Evolutionary conservation across 306 rosid genomes (phyloP).

Genomic region (Casuarina equisetifolia): DNA sequence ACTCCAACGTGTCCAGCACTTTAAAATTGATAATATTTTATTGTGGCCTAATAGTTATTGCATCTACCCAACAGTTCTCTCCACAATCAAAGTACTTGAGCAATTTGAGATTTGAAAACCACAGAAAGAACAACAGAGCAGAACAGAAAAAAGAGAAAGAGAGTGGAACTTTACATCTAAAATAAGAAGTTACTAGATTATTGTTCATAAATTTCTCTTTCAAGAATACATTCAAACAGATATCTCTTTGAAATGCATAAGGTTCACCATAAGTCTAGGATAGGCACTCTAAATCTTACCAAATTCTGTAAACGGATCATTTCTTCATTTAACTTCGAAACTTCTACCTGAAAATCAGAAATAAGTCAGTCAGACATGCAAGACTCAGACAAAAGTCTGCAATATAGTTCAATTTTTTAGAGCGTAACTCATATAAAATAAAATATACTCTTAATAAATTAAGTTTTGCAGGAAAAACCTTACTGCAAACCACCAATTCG

Average conservation of each 20-base stretch:
- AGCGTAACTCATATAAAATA: background rate
- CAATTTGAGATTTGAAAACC: background rate
- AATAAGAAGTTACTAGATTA: background rate
- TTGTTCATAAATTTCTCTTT: slow-evolving; percentile 2
- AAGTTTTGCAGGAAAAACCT: background rate
- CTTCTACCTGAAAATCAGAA: slow-evolving; percentile 64
- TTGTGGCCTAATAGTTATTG: background rate
- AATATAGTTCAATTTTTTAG: background rate
- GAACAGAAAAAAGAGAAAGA: background rate
- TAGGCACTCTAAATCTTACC: slow-evolving; percentile 51
- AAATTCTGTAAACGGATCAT: slow-evolving; percentile 43
- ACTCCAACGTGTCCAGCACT: slow-evolving; percentile 7
- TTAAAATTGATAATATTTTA: slow-evolving; percentile 1
- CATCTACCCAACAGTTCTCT: background rate
- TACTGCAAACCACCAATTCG: background rate
- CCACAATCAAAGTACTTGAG: background rate
- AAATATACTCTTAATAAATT: background rate
- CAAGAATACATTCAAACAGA: slow-evolving; percentile 1
- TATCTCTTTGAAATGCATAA: slow-evolving; percentile 4
- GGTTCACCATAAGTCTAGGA: slow-evolving; percentile 7
- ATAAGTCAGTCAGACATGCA: slow-evolving; percentile 20
- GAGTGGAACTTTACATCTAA: no score
- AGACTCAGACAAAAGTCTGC: slow-evolving; percentile 12
- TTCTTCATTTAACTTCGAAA: slow-evolving; percentile 49
- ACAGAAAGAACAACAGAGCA: background rate